These are phyloP conservation scores for Sporopachydermia quercuum DNA, from an alignment of 805 yeast species.

Conservation along the genomic window DNA sequence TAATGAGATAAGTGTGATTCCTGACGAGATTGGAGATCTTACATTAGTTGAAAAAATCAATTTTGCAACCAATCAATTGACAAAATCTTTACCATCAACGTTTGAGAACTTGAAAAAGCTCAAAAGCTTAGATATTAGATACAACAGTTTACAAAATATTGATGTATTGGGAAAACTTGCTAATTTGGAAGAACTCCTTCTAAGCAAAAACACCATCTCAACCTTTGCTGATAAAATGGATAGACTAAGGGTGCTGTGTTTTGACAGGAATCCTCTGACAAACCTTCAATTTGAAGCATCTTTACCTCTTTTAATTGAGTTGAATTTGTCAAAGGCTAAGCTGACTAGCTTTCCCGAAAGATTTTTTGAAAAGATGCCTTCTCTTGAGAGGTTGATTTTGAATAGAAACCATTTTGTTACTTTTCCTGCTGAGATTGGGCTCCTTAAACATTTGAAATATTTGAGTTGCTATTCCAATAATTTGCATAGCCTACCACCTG, in stretches of 20 bases:
- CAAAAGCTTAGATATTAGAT: constrained; percentile 63
- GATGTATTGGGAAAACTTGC: constrained; percentile 43
- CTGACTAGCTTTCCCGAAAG: constrained; percentile 56
- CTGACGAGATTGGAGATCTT: constrained; percentile 45
- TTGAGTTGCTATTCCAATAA: constrained; percentile 66
- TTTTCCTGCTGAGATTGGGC: constrained; percentile 55
- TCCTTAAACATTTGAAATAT: constrained; percentile 41
- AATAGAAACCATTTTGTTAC: constrained; percentile 73
- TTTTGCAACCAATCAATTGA: constrained; percentile 56
- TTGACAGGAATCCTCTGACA: constrained; percentile 78
- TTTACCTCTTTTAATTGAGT: constrained; percentile 46
- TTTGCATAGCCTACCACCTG: constrained; percentile 51
- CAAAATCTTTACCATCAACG: constrained; percentile 34
- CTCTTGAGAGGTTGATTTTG: constrained; percentile 56
- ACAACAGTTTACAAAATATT: constrained; percentile 42
- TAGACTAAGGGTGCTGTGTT: constrained; percentile 49
- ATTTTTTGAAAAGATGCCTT: constrained; percentile 45
- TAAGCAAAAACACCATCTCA: constrained; percentile 64
- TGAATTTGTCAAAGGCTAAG: constrained; percentile 74
- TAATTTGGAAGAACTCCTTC: constrained; percentile 53
- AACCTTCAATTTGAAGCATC: constrained; percentile 37
- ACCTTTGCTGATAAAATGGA: constrained; percentile 49
- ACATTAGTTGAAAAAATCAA: constrained; percentile 51
- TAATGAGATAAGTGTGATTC: constrained; percentile 50
- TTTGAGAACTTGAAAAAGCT: constrained; percentile 39